Evolutionary conservation across 1,284 basidiomycete species (phyloP).

Genomic region (Ganoderma sinense): DNA sequence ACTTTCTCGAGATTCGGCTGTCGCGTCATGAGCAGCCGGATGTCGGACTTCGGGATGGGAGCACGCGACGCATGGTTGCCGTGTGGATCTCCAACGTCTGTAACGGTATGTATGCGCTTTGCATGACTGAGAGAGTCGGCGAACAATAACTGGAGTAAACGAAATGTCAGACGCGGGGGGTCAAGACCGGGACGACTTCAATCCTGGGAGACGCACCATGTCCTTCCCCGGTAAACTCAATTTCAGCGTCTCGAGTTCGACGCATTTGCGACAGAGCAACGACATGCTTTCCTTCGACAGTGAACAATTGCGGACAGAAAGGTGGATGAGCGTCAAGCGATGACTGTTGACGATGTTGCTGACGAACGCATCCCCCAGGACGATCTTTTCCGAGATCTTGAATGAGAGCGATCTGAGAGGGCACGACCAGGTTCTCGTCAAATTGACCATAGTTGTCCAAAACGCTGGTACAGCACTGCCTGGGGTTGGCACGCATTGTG

Average conservation of each 20-base stretch:
- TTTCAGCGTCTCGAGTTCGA: slow-evolving; percentile 56
- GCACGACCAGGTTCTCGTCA: slow-evolving; percentile 45
- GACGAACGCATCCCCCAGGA: slow-evolving; percentile 49
- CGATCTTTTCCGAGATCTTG: slow-evolving; percentile 53
- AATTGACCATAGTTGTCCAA: slow-evolving; percentile 46
- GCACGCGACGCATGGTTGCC: slow-evolving; percentile 50
- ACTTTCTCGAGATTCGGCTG: slow-evolving; percentile 54
- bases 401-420: slow-evolving; percentile 56
- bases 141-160: slow-evolving; percentile 35
- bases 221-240: slow-evolving; percentile 59
- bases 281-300: slow-evolving; percentile 48
- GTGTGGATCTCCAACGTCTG: slow-evolving; percentile 56
- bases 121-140: slow-evolving; percentile 46
- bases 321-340: slow-evolving; percentile 48
- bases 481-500: slow-evolving; percentile 45
- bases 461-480: slow-evolving; percentile 40
- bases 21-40: slow-evolving; percentile 50
- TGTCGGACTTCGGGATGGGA: slow-evolving; percentile 49
- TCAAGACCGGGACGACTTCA: background rate
- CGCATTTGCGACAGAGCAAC: slow-evolving; percentile 52
- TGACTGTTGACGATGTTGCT: slow-evolving; percentile 53
- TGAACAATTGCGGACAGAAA: slow-evolving; percentile 57
- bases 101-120: slow-evolving; percentile 51
- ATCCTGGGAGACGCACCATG: slow-evolving; percentile 47
- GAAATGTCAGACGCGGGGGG: background rate